Base-by-base conservation (phyloP, 495 filamentous ascomycete species). In the Trypethelium eluteriae region DNA sequence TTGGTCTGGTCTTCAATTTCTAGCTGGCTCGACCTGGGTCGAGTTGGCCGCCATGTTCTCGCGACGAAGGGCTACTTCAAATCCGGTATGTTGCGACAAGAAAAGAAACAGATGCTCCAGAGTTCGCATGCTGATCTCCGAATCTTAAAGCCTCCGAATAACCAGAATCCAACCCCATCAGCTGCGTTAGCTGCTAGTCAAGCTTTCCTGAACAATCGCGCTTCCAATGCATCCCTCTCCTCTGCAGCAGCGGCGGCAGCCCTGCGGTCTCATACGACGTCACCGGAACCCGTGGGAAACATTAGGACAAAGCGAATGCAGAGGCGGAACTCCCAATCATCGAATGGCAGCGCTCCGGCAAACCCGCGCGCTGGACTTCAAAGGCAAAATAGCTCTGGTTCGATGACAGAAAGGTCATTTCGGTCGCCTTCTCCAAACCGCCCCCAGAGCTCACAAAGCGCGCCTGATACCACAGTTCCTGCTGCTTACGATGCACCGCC, bases 371-470 rank as follows among this genome's bases (percentile, higher is more conserved):
- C 62, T 25, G 65, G 39, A 10, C 79, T 93, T 44, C 82, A 84
- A 64, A 81, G 92, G 57, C 80, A 81, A 38, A 83, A 78, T 38
- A 96, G 92, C 75, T 84, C 81, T 56, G 84, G 86, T 14, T 96
- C 91, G 38, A 96, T 96, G 92, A 87, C 83, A 49, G 88, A 91
- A 68, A 83, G 92, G 47, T 91, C 90, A 1, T 96, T 96, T 76
- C 84, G 92, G 66, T 80, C 88, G 69, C 76, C 86, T 65, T 84
- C 91, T 67, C 80, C 90, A 68, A 79, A 78, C 76, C 76, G 83
- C 62, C 72, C 80, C 63, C 76, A 79, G 47, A 80, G 82, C 56
- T 59, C 53, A 32, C 53, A 59, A 10, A 59, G 53, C 32, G 53
- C 53, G 18, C 53, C 53, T 10, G 53, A 59, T 36, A 59, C 32